Evolutionary conservation across 371 early-diverging fungal genomes (phyloP), one percentile per base, ranked within the genome.

Genomic region (Mucor plumbeus): DNA sequence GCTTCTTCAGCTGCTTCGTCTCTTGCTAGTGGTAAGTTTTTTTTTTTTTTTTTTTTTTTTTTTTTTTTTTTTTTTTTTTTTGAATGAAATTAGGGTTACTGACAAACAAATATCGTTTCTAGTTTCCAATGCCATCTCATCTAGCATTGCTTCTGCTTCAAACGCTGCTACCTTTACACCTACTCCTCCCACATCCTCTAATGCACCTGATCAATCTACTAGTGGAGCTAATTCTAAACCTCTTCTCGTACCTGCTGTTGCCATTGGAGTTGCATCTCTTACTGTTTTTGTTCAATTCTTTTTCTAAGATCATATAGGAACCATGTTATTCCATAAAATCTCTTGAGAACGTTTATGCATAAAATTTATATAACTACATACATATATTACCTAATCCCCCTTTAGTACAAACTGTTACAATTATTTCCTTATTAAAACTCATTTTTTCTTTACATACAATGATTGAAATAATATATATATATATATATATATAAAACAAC

Each of bases 231-330:
- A 26, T 10, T 40, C 48, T 9, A 63, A 58, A 15, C 38, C 68
- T 11, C 26, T 55, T 40, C 41, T 64, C 47, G 41, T 59, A 10
- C 64, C 63, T 47, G 61, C 56, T 33, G 55, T 64, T 38, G 69
- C 69, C 14, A 54, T 65, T 31, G 66, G 58, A 26, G 58, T 58
- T 50, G 62, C 58, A 34, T 50, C 50, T 17, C 26, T 68, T 7
- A 61, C 58, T 48, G 58, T 61, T 19, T 47, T 68, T 33, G 47
- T 61, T 10, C 68, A 62, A 39, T 57, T 63, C 56, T 57, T 65
- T 47, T 47, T 65, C 57, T 61, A 61, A 33, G 33, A 35, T 40
- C 58, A 39, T 34, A 70, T 62, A 54, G 38, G 59, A 21, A 41
- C 50, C 21, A 21, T 34, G 21, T 48, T 47, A 9, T 63, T 57